A percentile compares a stretch with the other conserved stretches of the same genome.
Conservation (phyloP, 2,329 filamentous ascomycete species). For the Dactylonectria macrodidyma region DNA sequence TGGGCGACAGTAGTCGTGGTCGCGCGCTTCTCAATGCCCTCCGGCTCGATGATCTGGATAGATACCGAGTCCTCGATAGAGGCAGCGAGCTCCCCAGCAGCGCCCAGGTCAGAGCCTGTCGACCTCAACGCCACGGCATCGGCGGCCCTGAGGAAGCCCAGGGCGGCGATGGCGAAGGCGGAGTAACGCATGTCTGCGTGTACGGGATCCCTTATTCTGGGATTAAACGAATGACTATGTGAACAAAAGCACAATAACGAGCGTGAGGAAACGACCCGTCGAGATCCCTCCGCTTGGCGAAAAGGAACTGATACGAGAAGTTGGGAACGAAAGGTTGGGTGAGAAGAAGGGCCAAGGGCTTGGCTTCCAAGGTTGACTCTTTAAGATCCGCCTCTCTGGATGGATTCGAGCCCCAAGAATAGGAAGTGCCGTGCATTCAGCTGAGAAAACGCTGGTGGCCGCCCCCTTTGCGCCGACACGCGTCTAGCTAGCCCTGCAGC, state of each 20-base stretch:
- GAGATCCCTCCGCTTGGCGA: not conserved
- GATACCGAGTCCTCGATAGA: not conserved
- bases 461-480: no score
- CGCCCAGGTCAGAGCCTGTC: not conserved
- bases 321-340: not conserved
- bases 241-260: conserved; percentile 5
- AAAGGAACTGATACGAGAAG: not conserved
- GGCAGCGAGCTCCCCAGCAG: not conserved
- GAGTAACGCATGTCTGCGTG: conserved; percentile 19
- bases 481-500: no score
- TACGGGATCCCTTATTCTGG: not conserved
- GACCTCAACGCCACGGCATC: conserved; percentile 8
- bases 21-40: not conserved
- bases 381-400: not conserved
- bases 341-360: not conserved
- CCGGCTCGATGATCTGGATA: conserved; percentile 1
- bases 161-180: conserved; percentile 20
- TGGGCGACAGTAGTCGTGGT: not conserved
- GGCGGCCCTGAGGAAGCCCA: conserved; percentile 13
- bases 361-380: not conserved
- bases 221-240: conserved; percentile 17
- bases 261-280: not conserved
- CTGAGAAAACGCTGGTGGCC: not conserved
- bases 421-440: not conserved
- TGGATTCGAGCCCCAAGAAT: not conserved